These are phyloP conservation scores for Aspergillus sp. DNA, from an alignment of 2,329 filamentous ascomycete genomes.

Conservation along the genomic window DNA sequence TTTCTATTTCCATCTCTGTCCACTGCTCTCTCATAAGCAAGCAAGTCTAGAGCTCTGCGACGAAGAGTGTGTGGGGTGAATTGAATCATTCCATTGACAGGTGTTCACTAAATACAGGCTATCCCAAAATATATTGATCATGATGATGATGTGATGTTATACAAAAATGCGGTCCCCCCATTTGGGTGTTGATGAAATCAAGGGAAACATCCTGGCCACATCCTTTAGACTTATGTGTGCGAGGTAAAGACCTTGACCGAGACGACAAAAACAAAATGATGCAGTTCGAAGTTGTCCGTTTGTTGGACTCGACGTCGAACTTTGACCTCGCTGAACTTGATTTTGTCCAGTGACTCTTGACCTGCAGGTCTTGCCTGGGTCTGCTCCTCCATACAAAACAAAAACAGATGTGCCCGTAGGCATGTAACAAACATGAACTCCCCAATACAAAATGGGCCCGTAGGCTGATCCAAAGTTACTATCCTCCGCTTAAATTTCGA, in stretches of 20 bases:
- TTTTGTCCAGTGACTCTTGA: not conserved
- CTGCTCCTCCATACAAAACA: not conserved
- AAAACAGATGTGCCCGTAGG: not conserved
- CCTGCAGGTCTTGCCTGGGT: not conserved
- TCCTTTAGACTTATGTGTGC: slow-evolving; percentile 1
- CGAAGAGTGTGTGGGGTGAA: too few relatives aligned
- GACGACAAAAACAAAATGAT: too few relatives aligned
- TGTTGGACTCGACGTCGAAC: too few relatives aligned
- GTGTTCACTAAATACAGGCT: not conserved
- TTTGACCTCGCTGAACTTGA: too few relatives aligned
- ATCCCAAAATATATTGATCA: not conserved
- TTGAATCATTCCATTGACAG: too few relatives aligned
- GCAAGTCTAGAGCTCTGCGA: too few relatives aligned
- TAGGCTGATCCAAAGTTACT: not conserved
- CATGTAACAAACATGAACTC: not conserved
- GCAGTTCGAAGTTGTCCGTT: too few relatives aligned
- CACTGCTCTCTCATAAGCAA: too few relatives aligned
- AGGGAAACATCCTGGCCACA: slow-evolving; percentile 20
- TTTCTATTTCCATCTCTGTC: too few relatives aligned
- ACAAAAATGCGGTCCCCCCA: slow-evolving; percentile 16
- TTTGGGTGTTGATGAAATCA: slow-evolving; percentile 18
- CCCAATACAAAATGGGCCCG: not conserved
- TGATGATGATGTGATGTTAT: not conserved
- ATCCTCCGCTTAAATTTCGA: not conserved
- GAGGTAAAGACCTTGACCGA: slow-evolving; percentile 24